phyloP scores from a whole-genome alignment of 768 basidiomycete genomes.

The Amyloporia xantha region DNA sequence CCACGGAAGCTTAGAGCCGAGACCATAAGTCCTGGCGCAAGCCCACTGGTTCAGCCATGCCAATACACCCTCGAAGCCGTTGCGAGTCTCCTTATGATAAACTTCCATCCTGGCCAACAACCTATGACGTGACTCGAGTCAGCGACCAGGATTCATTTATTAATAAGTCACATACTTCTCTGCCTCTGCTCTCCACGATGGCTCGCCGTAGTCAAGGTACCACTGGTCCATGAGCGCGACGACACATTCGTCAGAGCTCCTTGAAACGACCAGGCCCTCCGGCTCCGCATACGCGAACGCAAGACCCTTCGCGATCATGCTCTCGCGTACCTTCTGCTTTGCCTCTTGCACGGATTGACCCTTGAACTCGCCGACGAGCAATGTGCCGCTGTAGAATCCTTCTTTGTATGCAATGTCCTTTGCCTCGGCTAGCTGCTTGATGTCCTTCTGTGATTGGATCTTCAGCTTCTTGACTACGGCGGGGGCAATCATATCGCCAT shows the following conservation, averaged over 20 bases:
- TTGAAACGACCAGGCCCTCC: constrained; percentile 81
- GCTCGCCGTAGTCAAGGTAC: constrained; percentile 97
- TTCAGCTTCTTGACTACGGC: constrained; percentile 82
- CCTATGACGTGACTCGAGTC: constrained; percentile 34
- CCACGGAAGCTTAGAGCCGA: constrained; percentile 95
- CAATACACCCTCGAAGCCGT: constrained; percentile 86
- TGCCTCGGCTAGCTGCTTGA: constrained; percentile 88
- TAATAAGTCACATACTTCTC: constrained; percentile 52
- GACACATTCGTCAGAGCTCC: constrained; percentile 95
- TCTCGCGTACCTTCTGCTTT: constrained; percentile 80
- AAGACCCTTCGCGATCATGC: constrained; percentile 69
- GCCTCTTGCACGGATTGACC: constrained; percentile 87
- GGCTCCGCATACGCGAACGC: constrained; percentile 95
- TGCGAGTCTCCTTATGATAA: constrained; percentile 85
- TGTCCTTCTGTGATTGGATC: constrained; percentile 93
- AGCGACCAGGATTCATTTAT: neutral
- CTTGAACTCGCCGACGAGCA: constrained; percentile 88
- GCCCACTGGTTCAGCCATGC: constrained; percentile 99
- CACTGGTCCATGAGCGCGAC: constrained; percentile 98
- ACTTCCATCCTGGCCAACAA: constrained; percentile 82
- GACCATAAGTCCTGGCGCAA: constrained; percentile 94
- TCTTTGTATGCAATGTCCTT: constrained; percentile 99
- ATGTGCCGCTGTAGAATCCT: constrained; percentile 92
- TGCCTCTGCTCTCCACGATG: constrained; percentile 78
- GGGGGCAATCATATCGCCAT: constrained; percentile 86